Conservation (phyloP, 805 yeast genomes). For the Wickerhamiella brachini region DNA sequence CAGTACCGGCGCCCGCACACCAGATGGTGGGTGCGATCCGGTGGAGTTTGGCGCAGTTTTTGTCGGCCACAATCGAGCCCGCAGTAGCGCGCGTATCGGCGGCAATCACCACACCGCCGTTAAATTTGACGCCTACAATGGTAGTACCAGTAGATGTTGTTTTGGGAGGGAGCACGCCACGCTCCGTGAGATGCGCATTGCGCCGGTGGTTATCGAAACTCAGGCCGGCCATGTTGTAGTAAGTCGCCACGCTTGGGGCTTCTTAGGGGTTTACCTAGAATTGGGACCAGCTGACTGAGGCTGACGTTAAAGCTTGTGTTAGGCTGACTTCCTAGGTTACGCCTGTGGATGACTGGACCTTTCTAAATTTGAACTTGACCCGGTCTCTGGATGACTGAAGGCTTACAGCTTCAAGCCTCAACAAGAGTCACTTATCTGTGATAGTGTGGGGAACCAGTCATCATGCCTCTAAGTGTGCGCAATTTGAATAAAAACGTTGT, state of each 20-base stretch:
- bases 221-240: slow-evolving; percentile 62
- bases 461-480: slow-evolving; percentile 26
- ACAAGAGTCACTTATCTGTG: too few species aligned
- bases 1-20: slow-evolving; percentile 99
- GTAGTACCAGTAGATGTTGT: slow-evolving; percentile 99
- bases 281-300: too few species aligned
- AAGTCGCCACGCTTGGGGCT: background rate
- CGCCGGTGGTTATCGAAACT: slow-evolving; percentile 90
- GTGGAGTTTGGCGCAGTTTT: slow-evolving; percentile 92
- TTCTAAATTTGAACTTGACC: too few species aligned
- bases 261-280: too few species aligned
- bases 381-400: too few species aligned
- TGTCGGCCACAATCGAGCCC: slow-evolving; percentile 93
- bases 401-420: too few species aligned
- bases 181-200: slow-evolving; percentile 56
- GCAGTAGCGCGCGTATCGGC: slow-evolving; percentile 98
- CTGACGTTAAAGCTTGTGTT: too few species aligned
- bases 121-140: slow-evolving; percentile 87
- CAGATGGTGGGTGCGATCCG: slow-evolving; percentile 80
- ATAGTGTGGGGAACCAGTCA: background rate
- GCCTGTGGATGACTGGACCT: too few species aligned
- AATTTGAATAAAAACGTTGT: slow-evolving; percentile 65
- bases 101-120: slow-evolving; percentile 92
- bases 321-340: too few species aligned
- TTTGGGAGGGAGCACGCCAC: slow-evolving; percentile 65